Percentiles rank a stretch among this genome's conserved stretches.
phyloP scores from a whole-genome alignment of 2,329 filamentous ascomycete species.

The Chaetothyriales sp. region DNA sequence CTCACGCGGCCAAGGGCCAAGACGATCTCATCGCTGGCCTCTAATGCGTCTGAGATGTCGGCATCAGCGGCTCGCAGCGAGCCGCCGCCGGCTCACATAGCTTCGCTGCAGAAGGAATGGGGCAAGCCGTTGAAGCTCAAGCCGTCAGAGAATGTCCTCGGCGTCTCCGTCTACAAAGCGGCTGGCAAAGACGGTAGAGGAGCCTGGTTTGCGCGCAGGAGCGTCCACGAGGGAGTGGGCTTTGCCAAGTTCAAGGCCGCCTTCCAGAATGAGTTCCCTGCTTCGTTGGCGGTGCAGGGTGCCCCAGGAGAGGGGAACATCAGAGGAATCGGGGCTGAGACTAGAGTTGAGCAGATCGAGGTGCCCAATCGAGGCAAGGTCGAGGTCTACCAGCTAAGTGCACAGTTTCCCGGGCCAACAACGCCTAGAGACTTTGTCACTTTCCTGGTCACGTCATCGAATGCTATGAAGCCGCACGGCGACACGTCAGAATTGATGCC shows the following conservation, averaged over 20 bases:
- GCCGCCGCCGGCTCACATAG: slow-evolving; percentile 39
- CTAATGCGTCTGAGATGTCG: slow-evolving; percentile 39
- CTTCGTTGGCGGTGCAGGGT: slow-evolving; percentile 58
- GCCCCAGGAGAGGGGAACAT: slow-evolving; percentile 61
- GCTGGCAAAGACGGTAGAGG: slow-evolving; percentile 66
- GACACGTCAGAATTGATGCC: slow-evolving; percentile 26
- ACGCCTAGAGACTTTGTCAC: slow-evolving; percentile 80
- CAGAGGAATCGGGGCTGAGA: slow-evolving; percentile 73
- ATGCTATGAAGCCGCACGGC: slow-evolving; percentile 22
- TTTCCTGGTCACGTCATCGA: slow-evolving; percentile 53
- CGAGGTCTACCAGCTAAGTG: slow-evolving; percentile 68
- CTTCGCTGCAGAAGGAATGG: slow-evolving; percentile 65
- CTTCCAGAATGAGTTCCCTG: slow-evolving; percentile 64
- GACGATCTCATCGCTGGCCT: slow-evolving; percentile 35
- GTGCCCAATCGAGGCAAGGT: slow-evolving; percentile 25
- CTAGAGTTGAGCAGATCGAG: slow-evolving; percentile 50
- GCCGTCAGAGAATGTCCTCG: slow-evolving; percentile 59
- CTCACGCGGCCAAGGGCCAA: slow-evolving; percentile 44
- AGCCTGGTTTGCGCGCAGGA: slow-evolving; percentile 77
- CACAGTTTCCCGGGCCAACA: slow-evolving; percentile 80
- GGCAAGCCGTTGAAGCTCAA: slow-evolving; percentile 65
- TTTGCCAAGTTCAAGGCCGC: slow-evolving; percentile 68
- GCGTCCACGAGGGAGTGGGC: slow-evolving; percentile 63
- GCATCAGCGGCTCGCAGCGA: slow-evolving; percentile 38
- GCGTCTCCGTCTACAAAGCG: slow-evolving; percentile 68